Base-by-base conservation (phyloP, 2,329 filamentous ascomycete genomes). In the Neonectria ditissima region DNA sequence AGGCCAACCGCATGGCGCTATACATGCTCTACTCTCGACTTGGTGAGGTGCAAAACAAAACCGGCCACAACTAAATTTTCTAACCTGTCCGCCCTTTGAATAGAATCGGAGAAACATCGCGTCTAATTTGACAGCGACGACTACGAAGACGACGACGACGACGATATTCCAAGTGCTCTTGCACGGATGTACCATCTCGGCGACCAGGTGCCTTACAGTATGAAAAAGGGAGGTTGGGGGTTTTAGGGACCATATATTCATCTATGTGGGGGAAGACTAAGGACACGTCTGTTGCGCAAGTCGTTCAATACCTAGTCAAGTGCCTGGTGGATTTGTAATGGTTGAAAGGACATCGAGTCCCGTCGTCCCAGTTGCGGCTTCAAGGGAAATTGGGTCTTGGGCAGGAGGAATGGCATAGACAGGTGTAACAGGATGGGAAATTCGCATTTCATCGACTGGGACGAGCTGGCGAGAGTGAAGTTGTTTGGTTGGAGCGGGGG, bases 1-100 rank as follows among this genome's bases (percentile, higher is more conserved):
- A 99, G 81, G 97, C 94, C 84, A 99, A 99, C 82, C 93, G 97
- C 76, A 98, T 99, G 94, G 96, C 96, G n/a, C 83, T 99, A 59
- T 99, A 98, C 82, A 97, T 99, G 94, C 88, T 99, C 59, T 99
- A 99, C 81, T 97, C 93, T 64, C 89, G 96, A 86, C 91, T 99
- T 79, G 96, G 96, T 97, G 79, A 83, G 85, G 77, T 75, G 72
- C 79, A 72, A 56, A 71, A 73, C 67, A 70, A 48, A 71, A 58
- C 59, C 48, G 48, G 52, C 63, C 65, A 59, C 59, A 66, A 70
- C 53, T 69, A 69, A 69, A 30, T 51, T 65, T 65, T 73, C 76
- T 79, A 73, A 77, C 71, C 45, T 26, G 62, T 65, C 30, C 61
- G 55, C 56, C 50, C 26, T 62, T 66, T 43, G 53, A 66, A 68